These are phyloP conservation scores for Oenanthe sinensis DNA, from an alignment of 129 eudicot genomes.

Conservation along the genomic window DNA sequence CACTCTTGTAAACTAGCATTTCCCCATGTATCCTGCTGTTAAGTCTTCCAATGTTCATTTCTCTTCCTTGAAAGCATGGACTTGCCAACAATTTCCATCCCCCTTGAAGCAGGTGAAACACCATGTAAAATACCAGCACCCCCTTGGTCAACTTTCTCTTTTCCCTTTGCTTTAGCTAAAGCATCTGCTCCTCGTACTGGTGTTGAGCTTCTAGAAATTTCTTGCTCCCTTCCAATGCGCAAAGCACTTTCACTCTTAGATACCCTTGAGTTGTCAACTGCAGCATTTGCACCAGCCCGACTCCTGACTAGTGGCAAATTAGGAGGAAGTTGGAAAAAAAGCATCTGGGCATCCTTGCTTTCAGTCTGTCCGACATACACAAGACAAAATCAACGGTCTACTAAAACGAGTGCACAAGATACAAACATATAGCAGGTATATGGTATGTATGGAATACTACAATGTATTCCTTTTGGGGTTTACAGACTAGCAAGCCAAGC, in stretches of 20 bases:
- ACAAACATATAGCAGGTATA: not conserved
- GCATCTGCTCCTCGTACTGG: conserved; percentile 5
- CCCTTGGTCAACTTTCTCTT: conserved; percentile 5
- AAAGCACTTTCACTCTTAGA: conserved; percentile 8
- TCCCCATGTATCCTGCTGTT: conserved; percentile 59
- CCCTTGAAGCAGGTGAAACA: conserved; percentile 14
- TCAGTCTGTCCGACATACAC: conserved; percentile 28
- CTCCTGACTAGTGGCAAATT: conserved; percentile 37
- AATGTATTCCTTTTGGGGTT: not conserved
- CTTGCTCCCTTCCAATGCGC: conserved; percentile 29
- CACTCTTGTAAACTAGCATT: conserved; percentile 77
- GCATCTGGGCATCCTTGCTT: conserved; percentile 28
- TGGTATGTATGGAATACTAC: not conserved
- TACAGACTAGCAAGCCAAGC: conserved; percentile 67
- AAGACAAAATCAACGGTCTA: not conserved
- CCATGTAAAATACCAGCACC: conserved; percentile 3
- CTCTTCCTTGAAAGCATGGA: not conserved
- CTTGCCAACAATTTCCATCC: conserved; percentile 21
- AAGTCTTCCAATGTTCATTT: conserved; percentile 31
- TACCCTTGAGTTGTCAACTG: not conserved
- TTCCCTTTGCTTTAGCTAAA: conserved; percentile 18
- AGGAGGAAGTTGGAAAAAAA: conserved; percentile 56
- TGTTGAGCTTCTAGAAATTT: conserved; percentile 17
- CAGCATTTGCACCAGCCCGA: conserved; percentile 7
- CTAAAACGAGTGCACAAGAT: not conserved